Evolutionary conservation across 306 rosid genomes (phyloP), one percentile per base, ranked within the genome.

Genomic region (Betula pendula): DNA sequence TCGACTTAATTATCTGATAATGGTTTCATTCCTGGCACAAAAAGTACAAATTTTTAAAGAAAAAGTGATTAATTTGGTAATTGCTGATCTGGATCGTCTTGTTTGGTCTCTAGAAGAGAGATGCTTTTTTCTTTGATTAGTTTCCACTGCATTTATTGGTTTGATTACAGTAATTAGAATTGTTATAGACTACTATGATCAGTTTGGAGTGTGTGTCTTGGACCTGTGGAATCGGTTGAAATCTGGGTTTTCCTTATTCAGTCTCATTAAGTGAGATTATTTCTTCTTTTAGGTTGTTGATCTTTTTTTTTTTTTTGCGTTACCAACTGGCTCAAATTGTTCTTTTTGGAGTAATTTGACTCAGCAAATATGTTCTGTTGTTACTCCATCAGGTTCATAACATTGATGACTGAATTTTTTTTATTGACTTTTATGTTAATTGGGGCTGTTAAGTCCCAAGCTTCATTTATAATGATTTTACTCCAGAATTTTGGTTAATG

Each of bases 401-500:
- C 10, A 6, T 70, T 22, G 56, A 45, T 70, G 55, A 24, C 20
- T 15, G 9, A n/a, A 20, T 22, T 25, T 9, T 15, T 69, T 45
- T 16, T 12, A 66, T 66, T 38, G 25, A 40, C 19, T 44, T 45
- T 44, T 2, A 44, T 69, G 6, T 70, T 48, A 44, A 70, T 22
- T 70, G 40, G 13, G 25, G 25, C 29, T 35, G 25, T 66, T 48
- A 38, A 27, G 19, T 60, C 24, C 59, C 10, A 24, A 51, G 45
- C 72, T 70, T 59, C 53, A 42, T 51, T 14, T 29, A 27, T 56
- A 25, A 71, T 15, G 68, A 44, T 74, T 43, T 50, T 53, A 63
- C 31, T 52, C 27, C 38, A 53, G 35, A 19, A 16, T 31, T 13
- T 63, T 42, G 35, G 71, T 73, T 44, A n/a, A 80, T 81, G 2